Base-by-base conservation (phyloP, 2,329 filamentous ascomycete species). In the Penicillium frequentans region DNA sequence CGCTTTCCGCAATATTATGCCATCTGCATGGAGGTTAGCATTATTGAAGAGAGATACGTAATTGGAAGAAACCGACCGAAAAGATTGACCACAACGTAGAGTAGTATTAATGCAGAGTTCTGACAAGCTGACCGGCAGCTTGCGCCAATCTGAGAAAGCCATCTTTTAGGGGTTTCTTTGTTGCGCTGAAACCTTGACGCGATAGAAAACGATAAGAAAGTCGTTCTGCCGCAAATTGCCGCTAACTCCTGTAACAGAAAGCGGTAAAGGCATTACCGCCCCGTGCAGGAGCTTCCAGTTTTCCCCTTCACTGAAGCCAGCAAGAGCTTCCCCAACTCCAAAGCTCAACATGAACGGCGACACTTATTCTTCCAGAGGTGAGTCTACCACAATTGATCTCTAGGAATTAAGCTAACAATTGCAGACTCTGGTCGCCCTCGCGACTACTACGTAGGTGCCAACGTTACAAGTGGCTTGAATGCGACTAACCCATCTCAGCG, bases 41-140 rank as follows among this genome's bases (percentile, higher is more conserved):
- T 44, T 29, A 26, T 47, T 24, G 27, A 31, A 8, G 31, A 24
- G 3, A 42, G 37, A 13, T 24, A 23, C 49, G 33, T 39, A 26
- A 16, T 52, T 61, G 43, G 24, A 46, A 14, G 13, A n/a, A n/a
- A 62, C 63, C 57, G 74, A 86, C 84, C 86, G 79, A 65, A 99
- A 99, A 0, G 93, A 96, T 74, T 99, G 95, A 3, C 95, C 95
- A 73, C 95, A 99, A 60, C 93, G 88, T 33, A 99, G 80, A 0
- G 92, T 96, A 0, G 93, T 99, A 68, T 96, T 91, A 64, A 99
- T 92, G 72, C 91, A 97, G 4, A 99, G 84, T 72, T 99, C 95
- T 4, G 87, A 85, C 33, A 96, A 78, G 59, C 82, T 90, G 42
- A 97, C 79, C 24, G 95, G 92, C 64, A 99, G 78, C 78, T 90